phyloP scores from a whole-genome alignment of 2,329 filamentous ascomycete species.

The Zymoseptoria ardabiliae region DNA sequence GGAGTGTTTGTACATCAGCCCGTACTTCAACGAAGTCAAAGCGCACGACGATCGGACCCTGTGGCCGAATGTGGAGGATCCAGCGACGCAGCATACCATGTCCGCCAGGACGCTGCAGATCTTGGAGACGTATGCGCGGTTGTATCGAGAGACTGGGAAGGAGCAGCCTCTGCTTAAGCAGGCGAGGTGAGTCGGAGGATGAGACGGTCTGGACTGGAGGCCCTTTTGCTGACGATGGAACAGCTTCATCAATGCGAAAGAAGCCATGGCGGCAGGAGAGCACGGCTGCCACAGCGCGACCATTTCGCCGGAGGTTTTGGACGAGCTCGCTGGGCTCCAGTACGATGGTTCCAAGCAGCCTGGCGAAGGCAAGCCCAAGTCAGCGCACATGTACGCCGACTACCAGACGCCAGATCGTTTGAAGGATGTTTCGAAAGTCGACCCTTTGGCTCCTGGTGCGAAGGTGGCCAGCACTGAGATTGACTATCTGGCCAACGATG shows the following conservation, averaged over 20 bases:
- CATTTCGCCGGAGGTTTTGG: conserved; percentile 47
- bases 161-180: conserved; percentile 33
- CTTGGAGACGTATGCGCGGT: conserved; percentile 12
- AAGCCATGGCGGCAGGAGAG: conserved; percentile 50
- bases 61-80: conserved; percentile 12
- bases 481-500: conserved; percentile 16
- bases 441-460: conserved; percentile 8
- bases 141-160: not conserved
- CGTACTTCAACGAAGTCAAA: conserved; percentile 57
- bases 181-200: conserved; percentile 5
- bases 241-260: conserved; percentile 49
- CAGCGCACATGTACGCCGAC: conserved; percentile 8
- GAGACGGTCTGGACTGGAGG: not conserved
- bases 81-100: conserved; percentile 14
- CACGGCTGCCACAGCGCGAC: conserved; percentile 52
- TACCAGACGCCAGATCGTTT: conserved; percentile 12
- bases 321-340: conserved; percentile 21
- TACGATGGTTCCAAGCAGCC: conserved; percentile 14
- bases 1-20: conserved; percentile 55
- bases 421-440: conserved; percentile 11
- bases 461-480: conserved; percentile 9
- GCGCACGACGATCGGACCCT: conserved; percentile 39
- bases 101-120: conserved; percentile 14
- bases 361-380: conserved; percentile 13
- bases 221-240: conserved; percentile 46